Percentiles rank a stretch among this genome's conserved stretches.
These are phyloP conservation scores for Plasmodium vivax DNA, from an alignment of 169 alveolate genomes.

Conservation along the genomic window DNA sequence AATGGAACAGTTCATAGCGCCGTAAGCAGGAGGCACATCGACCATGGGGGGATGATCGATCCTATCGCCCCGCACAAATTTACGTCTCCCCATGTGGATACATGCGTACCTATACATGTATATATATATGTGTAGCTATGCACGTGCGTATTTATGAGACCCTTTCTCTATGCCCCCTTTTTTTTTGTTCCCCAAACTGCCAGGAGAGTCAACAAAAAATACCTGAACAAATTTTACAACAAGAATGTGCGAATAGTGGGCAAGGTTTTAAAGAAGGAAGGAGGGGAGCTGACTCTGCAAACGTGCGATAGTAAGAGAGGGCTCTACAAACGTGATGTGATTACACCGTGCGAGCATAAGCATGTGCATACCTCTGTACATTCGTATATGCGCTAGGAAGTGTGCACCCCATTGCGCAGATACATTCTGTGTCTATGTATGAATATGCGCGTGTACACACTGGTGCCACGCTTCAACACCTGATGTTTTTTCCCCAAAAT, in stretches of 20 bases:
- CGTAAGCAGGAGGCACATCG: constrained; percentile 26
- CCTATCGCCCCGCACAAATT: neutral
- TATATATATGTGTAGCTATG: neutral
- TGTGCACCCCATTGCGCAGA: neutral
- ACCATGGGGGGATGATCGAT: constrained; percentile 5
- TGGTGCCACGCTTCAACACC: neutral
- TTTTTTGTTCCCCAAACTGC: neutral
- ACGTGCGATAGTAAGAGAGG: constrained; percentile 45
- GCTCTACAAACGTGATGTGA: neutral
- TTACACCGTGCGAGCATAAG: neutral
- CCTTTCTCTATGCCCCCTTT: neutral
- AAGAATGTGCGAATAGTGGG: constrained; percentile 73
- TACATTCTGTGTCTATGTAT: neutral
- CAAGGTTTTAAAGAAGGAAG: constrained; percentile 67
- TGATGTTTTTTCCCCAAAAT: neutral
- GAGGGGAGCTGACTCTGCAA: constrained; percentile 28
- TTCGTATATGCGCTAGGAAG: neutral
- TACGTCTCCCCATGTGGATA: neutral
- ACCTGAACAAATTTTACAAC: constrained; percentile 55
- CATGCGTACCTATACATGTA: neutral
- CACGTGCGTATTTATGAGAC: neutral
- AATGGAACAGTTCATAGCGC: constrained; percentile 74
- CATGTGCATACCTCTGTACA: constrained; percentile 1
- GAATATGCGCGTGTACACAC: neutral
- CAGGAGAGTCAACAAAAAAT: constrained; percentile 65